phyloP scores from a whole-genome alignment of 345 rosid genomes.

The Crucihimalaya himalaica region DNA sequence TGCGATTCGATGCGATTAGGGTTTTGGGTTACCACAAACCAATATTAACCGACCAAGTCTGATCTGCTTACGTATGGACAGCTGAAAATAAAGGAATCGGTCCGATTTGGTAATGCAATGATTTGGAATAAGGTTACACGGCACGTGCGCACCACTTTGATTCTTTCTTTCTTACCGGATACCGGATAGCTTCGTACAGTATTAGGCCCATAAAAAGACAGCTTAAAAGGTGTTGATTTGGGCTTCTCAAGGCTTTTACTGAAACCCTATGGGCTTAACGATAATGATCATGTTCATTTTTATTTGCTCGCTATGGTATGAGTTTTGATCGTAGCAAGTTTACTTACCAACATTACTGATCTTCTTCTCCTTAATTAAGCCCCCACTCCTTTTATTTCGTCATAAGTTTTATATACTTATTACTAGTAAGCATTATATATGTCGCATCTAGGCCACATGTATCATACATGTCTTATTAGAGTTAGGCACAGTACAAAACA shows the following conservation, averaged over 20 bases:
- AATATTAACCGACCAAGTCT: constrained; percentile 21
- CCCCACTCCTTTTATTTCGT: neutral
- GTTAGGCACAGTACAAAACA: neutral
- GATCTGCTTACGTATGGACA: constrained; percentile 18
- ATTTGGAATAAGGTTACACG: constrained; percentile 13
- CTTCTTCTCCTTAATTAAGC: neutral
- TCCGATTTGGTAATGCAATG: neutral
- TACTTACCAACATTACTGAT: neutral
- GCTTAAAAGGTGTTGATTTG: neutral
- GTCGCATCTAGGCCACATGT: neutral
- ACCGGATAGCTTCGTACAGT: too few relatives aligned
- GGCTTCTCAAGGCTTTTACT: neutral
- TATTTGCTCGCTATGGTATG: neutral
- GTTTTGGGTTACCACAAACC: constrained; percentile 13
- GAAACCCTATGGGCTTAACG: neutral
- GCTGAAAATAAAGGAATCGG: constrained; percentile 19
- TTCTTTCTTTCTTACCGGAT: too few relatives aligned
- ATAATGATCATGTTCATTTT: neutral
- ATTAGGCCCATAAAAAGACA: too few relatives aligned
- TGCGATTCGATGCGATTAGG: constrained; percentile 35
- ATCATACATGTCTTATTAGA: constrained; percentile 4
- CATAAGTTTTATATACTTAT: neutral
- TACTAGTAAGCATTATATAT: neutral
- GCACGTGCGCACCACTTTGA: constrained; percentile 23
- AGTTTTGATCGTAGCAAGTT: neutral